Percentiles rank a stretch among this genome's conserved stretches.
phyloP scores from a whole-genome alignment of 345 rosid species.

The Boechera divaricarpa region DNA sequence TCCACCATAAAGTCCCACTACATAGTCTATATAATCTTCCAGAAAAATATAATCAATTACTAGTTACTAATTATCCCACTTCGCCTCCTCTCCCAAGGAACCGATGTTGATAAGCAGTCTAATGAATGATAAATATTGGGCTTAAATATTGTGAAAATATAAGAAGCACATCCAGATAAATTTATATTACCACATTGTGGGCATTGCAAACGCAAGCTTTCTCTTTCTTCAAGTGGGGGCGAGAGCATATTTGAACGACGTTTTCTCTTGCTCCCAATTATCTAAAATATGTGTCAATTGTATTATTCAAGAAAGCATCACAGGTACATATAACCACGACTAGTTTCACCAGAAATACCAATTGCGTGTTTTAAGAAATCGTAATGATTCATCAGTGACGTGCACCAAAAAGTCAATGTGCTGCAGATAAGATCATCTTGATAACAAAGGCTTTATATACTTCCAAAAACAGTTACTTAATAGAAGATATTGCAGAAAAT shows the following conservation, averaged over 20 bases:
- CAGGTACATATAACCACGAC: background rate
- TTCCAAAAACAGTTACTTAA: background rate
- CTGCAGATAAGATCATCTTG: background rate
- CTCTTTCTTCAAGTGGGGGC: constrained; percentile 51
- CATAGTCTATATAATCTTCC: background rate
- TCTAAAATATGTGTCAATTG: constrained; percentile 50
- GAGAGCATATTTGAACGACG: constrained; percentile 48
- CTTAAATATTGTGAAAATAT: background rate
- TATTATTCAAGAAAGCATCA: background rate
- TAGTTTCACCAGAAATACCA: constrained; percentile 5
- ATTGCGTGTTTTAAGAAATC: background rate
- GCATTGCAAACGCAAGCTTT: constrained; percentile 54
- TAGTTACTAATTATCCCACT: too few relatives aligned
- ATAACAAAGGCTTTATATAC: background rate
- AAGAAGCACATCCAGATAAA: constrained; percentile 28
- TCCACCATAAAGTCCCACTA: background rate
- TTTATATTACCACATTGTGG: constrained; percentile 79
- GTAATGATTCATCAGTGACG: background rate
- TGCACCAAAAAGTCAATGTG: constrained; percentile 19
- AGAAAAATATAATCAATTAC: background rate
- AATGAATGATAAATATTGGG: background rate
- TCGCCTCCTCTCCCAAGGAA: too few relatives aligned
- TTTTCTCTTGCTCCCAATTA: constrained; percentile 64
- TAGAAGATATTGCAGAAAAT: constrained; percentile 8
- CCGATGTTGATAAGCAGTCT: too few relatives aligned